These are phyloP conservation scores for Tylopilus sp. DNA, from an alignment of 768 basidiomycete genomes.

Conservation along the genomic window DNA sequence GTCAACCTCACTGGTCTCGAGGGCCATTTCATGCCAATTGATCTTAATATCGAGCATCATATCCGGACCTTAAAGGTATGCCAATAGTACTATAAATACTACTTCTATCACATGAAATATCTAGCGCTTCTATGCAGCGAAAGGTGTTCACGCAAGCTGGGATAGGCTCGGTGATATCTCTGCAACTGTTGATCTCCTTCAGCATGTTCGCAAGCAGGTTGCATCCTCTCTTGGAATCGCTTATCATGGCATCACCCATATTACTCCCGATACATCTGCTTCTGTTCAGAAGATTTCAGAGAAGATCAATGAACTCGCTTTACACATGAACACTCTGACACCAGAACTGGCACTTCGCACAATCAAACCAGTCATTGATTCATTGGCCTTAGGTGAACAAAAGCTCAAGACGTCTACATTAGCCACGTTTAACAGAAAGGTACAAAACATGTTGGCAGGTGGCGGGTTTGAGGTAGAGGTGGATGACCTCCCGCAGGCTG, in stretches of 20 bases:
- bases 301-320: not conserved
- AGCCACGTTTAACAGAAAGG: not conserved
- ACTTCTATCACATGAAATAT: too few relatives aligned
- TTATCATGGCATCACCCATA: not conserved
- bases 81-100: too few relatives aligned
- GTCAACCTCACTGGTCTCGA: not conserved
- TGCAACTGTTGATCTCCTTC: not conserved
- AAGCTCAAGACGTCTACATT: not conserved
- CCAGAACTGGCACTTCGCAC: too few relatives aligned
- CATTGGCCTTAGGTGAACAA: not conserved
- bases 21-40: not conserved
- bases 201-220: not conserved
- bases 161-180: not conserved
- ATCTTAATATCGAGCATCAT: not conserved
- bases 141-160: not conserved
- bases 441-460: not conserved
- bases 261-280: not conserved
- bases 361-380: not conserved
- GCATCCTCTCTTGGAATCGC: not conserved
- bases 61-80: too few relatives aligned
- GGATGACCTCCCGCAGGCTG: not conserved
- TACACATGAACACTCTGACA: not conserved
- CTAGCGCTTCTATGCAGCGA: not conserved
- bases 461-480: not conserved
- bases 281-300: not conserved